Base-by-base conservation (phyloP, 176 grass and related monocot species). In the Cenchrus fungigraminus region DNA sequence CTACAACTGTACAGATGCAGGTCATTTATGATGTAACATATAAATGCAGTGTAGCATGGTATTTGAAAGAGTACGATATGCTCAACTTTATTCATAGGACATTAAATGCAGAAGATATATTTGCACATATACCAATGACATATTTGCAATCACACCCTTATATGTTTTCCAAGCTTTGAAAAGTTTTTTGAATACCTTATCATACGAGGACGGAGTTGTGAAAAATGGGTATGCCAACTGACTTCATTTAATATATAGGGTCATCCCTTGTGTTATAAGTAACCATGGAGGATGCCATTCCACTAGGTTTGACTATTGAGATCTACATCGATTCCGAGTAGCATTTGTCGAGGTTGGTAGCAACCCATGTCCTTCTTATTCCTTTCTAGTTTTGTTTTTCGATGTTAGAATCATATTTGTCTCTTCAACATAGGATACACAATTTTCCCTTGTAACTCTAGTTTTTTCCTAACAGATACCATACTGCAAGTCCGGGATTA, bases 81-180 rank as follows among this genome's bases (percentile, higher is more conserved):
- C 2, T 53, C 5, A 42, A 73, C n/a, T 84, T 77, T 76, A 32
- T 81, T 29, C 42, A 55, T 17, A 22, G 4, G 8, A 20, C 34
- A 89, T 77, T 89, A 56, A 86, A 56, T 86, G 15, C 54, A 71
- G 16, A 15, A 76, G 64, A 77, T 77, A 82, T 68, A 69, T 53
- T 70, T 54, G 16, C 46, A 46, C 14, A 0, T 14, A 40, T 16
- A 49, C 45, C 54, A 19, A 19, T 61, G 7, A 77, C 11, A 9
- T 3, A 80, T 61, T 85, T 29, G 25, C 47, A 64, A 0, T 12
- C 32, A 62, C 0, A 4, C 15, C 78, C 63, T 28, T 37, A 46
- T 25, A 53, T 70, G 13, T 79, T 68, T 28, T 29, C 6, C 4
- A 59, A 29, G 1, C 45, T 44, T 77, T 25, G 3, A 15, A 50